These are phyloP conservation scores for Arthrobotrys conoides DNA, from an alignment of 2,329 filamentous ascomycete genomes.

Conservation along the genomic window DNA sequence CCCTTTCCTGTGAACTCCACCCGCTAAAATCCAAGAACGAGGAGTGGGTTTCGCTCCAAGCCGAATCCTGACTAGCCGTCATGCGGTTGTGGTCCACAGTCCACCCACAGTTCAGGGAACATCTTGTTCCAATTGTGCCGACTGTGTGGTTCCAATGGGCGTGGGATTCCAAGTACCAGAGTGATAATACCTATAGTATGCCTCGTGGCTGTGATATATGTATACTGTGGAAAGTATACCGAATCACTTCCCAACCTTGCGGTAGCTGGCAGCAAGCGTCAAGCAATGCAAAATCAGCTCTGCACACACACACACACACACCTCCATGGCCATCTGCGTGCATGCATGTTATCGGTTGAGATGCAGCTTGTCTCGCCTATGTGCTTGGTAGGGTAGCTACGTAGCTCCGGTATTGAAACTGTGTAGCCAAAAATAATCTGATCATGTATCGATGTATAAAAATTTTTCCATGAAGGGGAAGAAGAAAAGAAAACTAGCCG, in stretches of 20 bases:
- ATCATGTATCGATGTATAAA: slow-evolving; percentile 23
- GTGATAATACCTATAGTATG: slow-evolving; percentile 23
- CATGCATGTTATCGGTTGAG: slow-evolving; percentile 56
- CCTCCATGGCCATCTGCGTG: slow-evolving; percentile 34
- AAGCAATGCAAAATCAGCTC: slow-evolving; percentile 18
- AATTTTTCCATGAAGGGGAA: slow-evolving; percentile 18
- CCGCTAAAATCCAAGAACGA: slow-evolving; percentile 51
- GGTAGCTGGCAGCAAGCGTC: slow-evolving; percentile 20
- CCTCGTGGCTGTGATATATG: slow-evolving; percentile 29
- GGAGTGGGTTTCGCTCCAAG: slow-evolving; percentile 50
- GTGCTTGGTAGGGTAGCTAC: slow-evolving; percentile 39
- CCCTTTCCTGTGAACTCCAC: slow-evolving; percentile 43
- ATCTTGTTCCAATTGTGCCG: slow-evolving; percentile 43
- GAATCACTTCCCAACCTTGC: slow-evolving; percentile 12
- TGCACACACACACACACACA: slow-evolving; percentile 8
- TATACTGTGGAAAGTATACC: slow-evolving; percentile 31
- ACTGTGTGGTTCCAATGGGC: slow-evolving; percentile 30
- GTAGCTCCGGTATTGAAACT: slow-evolving; percentile 30
- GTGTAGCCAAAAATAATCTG: slow-evolving; percentile 55
- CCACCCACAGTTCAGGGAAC: slow-evolving; percentile 27
- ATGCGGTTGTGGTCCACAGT: slow-evolving; percentile 49
- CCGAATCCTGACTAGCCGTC: slow-evolving; percentile 49
- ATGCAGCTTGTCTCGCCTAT: slow-evolving; percentile 60
- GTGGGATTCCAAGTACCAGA: slow-evolving; percentile 29
- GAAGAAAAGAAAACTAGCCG: not conserved